Evolutionary conservation across 1,139 yeast species (phyloP).

Genomic region (Protomyces gravidus): DNA sequence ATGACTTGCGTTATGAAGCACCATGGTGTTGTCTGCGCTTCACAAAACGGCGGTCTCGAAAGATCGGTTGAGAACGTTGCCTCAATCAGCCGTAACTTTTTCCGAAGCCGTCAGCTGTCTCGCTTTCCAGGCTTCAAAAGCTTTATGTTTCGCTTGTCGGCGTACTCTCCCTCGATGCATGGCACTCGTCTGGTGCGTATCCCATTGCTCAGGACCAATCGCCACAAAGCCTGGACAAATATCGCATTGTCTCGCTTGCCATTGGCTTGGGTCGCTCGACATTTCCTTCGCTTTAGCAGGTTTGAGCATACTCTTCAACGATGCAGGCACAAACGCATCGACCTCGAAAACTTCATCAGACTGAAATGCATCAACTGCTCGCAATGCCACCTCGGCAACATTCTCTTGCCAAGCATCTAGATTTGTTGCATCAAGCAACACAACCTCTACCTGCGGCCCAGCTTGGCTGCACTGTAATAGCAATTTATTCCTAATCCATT

Average conservation of each 20-base stretch:
- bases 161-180: constrained; percentile 50
- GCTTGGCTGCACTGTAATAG: constrained; percentile 53
- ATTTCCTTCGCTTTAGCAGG: constrained; percentile 38
- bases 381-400: constrained; percentile 56
- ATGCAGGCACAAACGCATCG: constrained; percentile 29
- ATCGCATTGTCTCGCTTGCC: constrained; percentile 69
- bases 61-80: neutral
- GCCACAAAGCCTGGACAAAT: constrained; percentile 62
- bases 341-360: constrained; percentile 45
- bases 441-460: constrained; percentile 53
- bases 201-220: constrained; percentile 71
- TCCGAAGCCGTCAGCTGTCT: neutral
- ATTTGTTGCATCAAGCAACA: constrained; percentile 72
- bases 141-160: constrained; percentile 33
- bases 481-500: constrained; percentile 78
- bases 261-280: constrained; percentile 44
- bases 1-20: neutral
- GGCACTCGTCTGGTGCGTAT: constrained; percentile 60
- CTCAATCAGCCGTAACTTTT: neutral
- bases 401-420: constrained; percentile 53
- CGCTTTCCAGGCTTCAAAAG: constrained; percentile 8
- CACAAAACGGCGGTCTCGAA: neutral
- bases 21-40: neutral
- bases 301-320: constrained; percentile 42
- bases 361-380: constrained; percentile 44